A percentile compares a stretch with the other conserved stretches of the same genome.
Conservation (phyloP, 1,284 basidiomycete species). For the Rhizopogon hawkerae region DNA sequence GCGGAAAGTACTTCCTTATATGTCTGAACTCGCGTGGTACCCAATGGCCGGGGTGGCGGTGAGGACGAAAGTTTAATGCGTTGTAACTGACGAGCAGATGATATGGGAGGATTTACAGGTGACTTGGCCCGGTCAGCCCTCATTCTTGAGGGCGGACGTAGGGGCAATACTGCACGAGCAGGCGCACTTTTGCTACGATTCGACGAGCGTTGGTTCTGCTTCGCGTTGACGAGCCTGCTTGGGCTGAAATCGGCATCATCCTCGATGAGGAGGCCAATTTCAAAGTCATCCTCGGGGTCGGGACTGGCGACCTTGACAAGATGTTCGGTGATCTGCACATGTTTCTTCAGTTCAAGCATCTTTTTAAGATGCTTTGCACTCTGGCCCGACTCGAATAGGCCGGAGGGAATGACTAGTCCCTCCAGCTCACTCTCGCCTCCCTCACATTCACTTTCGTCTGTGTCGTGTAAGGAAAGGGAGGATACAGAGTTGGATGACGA, state of each 20-base stretch:
- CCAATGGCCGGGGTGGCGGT: constrained; percentile 40
- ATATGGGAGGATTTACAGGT: constrained; percentile 54
- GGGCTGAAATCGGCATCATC: constrained; percentile 74
- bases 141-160: constrained; percentile 53
- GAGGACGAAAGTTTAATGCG: constrained; percentile 59
- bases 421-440: constrained; percentile 67
- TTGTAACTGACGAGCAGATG: constrained; percentile 58
- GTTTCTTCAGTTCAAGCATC: constrained; percentile 70
- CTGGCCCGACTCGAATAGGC: constrained; percentile 62
- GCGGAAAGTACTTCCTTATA: constrained; percentile 50
- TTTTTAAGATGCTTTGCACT: constrained; percentile 58
- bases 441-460: constrained; percentile 61
- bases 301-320: constrained; percentile 45
- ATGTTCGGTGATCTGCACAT: constrained; percentile 39
- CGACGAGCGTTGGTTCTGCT: constrained; percentile 39
- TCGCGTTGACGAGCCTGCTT: constrained; percentile 53
- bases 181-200: constrained; percentile 52
- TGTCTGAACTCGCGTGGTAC: constrained; percentile 45
- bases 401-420: constrained; percentile 66
- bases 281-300: constrained; percentile 73
- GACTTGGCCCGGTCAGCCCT: constrained; percentile 61
- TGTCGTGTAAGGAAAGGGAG: constrained; percentile 56
- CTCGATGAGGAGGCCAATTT: constrained; percentile 71
- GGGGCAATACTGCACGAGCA: constrained; percentile 36
- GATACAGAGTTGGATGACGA: constrained; percentile 64